Evolutionary conservation across 1,284 basidiomycete genomes (phyloP).

Genomic region (Leccinum cinnamomeum): DNA sequence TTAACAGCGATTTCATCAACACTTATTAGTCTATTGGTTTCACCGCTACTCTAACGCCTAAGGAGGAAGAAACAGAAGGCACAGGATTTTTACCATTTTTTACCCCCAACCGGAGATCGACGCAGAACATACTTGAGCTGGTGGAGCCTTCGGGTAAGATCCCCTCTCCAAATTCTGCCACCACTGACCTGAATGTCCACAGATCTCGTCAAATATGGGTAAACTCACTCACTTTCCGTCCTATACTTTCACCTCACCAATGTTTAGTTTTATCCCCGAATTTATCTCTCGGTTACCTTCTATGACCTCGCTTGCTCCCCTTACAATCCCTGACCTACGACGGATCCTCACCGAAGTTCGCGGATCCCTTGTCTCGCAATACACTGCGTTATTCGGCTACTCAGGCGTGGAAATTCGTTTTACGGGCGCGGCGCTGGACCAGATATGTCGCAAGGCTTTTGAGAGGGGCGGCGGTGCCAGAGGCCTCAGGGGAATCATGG

Average conservation of each 20-base stretch:
- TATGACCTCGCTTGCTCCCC: constrained; percentile 77
- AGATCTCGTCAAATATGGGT: constrained; percentile 89
- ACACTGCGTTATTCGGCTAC: constrained; percentile 78
- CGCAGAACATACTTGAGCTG: constrained; percentile 55
- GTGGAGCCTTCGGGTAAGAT: constrained; percentile 64
- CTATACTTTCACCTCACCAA: constrained; percentile 8
- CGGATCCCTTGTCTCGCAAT: constrained; percentile 89
- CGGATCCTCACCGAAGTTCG: constrained; percentile 89
- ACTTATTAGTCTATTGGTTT: constrained; percentile 80
- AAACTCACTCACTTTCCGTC: constrained; percentile 12
- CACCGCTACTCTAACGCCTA: constrained; percentile 61
- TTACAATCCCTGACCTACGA: constrained; percentile 77
- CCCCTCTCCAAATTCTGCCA: constrained; percentile 2
- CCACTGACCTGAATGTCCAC: constrained; percentile 6
- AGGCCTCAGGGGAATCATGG: constrained; percentile 87
- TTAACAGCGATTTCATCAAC: constrained; percentile 1
- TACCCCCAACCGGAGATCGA: constrained; percentile 60
- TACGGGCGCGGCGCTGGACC: constrained; percentile 70
- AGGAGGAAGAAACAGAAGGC: constrained; percentile 36
- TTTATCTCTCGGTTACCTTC: constrained; percentile 91
- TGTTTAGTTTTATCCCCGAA: constrained; percentile 83
- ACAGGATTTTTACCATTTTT: constrained; percentile 61
- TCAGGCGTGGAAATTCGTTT: constrained; percentile 82
- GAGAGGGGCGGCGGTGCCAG: constrained; percentile 88
- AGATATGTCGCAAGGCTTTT: constrained; percentile 76